phyloP scores from a whole-genome alignment of 2,329 filamentous ascomycete species.

The Diaporthe vexans region DNA sequence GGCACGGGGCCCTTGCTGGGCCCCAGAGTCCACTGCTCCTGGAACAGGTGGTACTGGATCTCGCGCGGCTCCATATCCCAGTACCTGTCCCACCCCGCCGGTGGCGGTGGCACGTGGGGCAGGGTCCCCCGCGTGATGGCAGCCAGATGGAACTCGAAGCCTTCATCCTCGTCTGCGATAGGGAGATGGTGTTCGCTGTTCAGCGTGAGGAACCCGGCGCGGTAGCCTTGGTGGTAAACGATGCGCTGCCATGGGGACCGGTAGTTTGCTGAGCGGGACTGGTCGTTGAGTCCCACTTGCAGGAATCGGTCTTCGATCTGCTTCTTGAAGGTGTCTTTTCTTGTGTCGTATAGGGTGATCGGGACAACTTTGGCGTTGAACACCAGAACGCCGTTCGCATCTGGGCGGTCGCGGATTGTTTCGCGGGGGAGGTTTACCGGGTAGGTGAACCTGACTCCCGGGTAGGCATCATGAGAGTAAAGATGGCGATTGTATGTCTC shows the following conservation, averaged over 20 bases:
- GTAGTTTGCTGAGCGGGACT: neutral
- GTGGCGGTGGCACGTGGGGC: neutral
- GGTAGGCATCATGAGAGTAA: constrained; percentile 5
- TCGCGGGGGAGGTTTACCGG: neutral
- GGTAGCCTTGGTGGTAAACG: constrained; percentile 15
- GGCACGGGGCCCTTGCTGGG: neutral
- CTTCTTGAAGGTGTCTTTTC: neutral
- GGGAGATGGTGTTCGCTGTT: neutral
- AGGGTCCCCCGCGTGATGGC: neutral
- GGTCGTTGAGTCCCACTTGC: neutral
- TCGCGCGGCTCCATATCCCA: neutral
- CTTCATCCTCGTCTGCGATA: neutral
- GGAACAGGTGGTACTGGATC: neutral
- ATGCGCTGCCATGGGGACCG: neutral
- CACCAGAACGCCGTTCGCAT: neutral
- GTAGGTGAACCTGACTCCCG: neutral
- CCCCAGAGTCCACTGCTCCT: neutral
- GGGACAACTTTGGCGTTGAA: neutral
- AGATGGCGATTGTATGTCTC: neutral
- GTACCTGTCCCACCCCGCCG: neutral
- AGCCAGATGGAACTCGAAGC: neutral
- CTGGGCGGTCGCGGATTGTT: neutral
- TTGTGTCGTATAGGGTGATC: neutral
- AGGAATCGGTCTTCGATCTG: neutral
- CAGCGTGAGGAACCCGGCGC: constrained; percentile 1